Conservation (phyloP, 495 filamentous ascomycete species). For the Jackrogersella minutella region DNA sequence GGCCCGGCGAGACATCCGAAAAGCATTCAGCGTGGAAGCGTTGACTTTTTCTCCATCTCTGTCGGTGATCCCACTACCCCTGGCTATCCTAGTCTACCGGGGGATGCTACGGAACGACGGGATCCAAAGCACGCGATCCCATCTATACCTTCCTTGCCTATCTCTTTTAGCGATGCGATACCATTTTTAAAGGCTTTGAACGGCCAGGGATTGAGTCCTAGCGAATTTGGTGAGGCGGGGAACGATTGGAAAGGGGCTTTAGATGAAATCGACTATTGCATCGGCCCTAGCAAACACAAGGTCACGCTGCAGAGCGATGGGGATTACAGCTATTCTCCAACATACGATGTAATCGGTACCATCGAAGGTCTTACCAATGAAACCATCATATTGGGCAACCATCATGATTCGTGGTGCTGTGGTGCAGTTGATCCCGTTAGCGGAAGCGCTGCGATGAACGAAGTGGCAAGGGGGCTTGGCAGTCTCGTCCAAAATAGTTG, state of each 20-base stretch:
- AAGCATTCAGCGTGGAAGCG: slow-evolving; percentile 81
- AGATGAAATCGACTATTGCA: slow-evolving; percentile 75
- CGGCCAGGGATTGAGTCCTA: slow-evolving; percentile 62
- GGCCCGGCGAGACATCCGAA: slow-evolving; percentile 81
- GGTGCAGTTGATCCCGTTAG: slow-evolving; percentile 58
- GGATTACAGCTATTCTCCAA: slow-evolving; percentile 65
- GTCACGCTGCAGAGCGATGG: slow-evolving; percentile 74
- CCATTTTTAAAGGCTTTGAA: slow-evolving; percentile 80
- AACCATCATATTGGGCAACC: slow-evolving; percentile 81
- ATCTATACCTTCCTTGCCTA: slow-evolving; percentile 80
- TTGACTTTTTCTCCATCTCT: slow-evolving; percentile 69
- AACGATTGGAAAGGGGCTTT: slow-evolving; percentile 67
- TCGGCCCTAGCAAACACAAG: slow-evolving; percentile 73
- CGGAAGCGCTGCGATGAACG: slow-evolving; percentile 65
- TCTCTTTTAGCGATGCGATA: slow-evolving; percentile 78
- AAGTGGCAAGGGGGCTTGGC: slow-evolving; percentile 77
- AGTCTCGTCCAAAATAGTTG: slow-evolving; percentile 73
- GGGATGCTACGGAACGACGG: slow-evolving; percentile 72
- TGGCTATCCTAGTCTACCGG: slow-evolving; percentile 74
- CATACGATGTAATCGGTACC: slow-evolving; percentile 86
- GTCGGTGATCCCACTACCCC: slow-evolving; percentile 72
- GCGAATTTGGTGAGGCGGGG: background rate
- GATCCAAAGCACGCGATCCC: slow-evolving; percentile 69
- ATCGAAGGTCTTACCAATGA: slow-evolving; percentile 79
- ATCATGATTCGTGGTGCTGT: slow-evolving; percentile 76